Base-by-base conservation (phyloP, 371 early-diverging fungal species). In the Lichtheimia corymbifera region DNA sequence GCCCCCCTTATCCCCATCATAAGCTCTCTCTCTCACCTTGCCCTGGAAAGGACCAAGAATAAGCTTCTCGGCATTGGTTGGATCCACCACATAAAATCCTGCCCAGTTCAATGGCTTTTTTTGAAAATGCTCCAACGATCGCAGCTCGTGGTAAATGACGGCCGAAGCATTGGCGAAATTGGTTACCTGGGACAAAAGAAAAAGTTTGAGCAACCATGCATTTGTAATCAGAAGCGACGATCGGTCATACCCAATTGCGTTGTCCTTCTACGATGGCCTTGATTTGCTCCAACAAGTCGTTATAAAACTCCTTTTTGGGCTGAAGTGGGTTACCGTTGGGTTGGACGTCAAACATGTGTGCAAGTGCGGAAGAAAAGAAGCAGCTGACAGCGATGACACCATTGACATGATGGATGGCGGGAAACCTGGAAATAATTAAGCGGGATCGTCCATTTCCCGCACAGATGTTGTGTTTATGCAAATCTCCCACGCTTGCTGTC, bases 1-100 rank as follows among this genome's bases (percentile, higher is more conserved):
- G 2, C 22, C 22, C 44, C 40, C 50, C 27, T 50, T 24, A 18
- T 51, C n/a, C n/a, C 50, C 42, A 15, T 47, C 52, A 35, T 28
- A 28, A 28, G 50, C 30, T 30, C 20, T 50, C 7, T 56, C 5
- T 20, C 22, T 50, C 56, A 90, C 83, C 58, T 91, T 90, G 54
- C 97, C 97, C 67, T 96, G 95, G 75, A 96, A 96, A 40, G 97
- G 97, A 4, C 95, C 97, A 53, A 96, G 76, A 43, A 87, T 76
- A 63, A 93, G 66, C 22, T 78, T 62, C 27, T 77, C 67, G 14
- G 63, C 22, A 52, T 76, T 71, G 45, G 76, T 71, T 28, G 80
- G 77, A 60, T 91, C 84, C 0, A 83, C 70, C 24, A 93, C 67
- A 62, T 96, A 96, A 73, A 95, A 95, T 2, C 95, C 95, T 43